phyloP scores from a whole-genome alignment of 805 yeast species.

The Ogataea nakhonphanomensis region DNA sequence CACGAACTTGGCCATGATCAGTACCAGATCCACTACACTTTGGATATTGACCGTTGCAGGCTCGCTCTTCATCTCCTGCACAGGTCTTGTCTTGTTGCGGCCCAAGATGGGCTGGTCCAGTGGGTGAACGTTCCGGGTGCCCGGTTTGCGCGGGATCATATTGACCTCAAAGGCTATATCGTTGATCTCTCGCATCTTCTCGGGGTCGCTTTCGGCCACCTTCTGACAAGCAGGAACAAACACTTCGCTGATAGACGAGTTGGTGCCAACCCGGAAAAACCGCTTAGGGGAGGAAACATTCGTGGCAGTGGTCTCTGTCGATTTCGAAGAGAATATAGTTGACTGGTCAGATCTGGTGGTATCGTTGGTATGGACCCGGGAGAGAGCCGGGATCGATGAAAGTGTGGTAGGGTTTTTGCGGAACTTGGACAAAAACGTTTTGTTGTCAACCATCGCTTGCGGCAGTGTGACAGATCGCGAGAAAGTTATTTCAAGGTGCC shows the following conservation, averaged over 20 bases:
- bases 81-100: not conserved
- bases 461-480: slow-evolving; percentile 4
- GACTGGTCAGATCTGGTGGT: slow-evolving; percentile 18
- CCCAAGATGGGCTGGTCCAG: slow-evolving; percentile 30
- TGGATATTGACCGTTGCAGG: not conserved
- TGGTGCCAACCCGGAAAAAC: slow-evolving; percentile 14
- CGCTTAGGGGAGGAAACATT: slow-evolving; percentile 9
- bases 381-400: slow-evolving; percentile 9
- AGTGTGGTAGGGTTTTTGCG: slow-evolving; percentile 14
- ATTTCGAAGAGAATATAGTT: slow-evolving; percentile 15
- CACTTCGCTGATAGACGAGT: slow-evolving; percentile 9
- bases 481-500: not conserved
- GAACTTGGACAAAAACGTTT: slow-evolving; percentile 16
- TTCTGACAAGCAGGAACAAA: slow-evolving; percentile 10
- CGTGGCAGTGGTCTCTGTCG: slow-evolving; percentile 14
- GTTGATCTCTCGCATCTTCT: slow-evolving; percentile 20
- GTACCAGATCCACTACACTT: slow-evolving; percentile 15
- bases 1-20: slow-evolving; percentile 7
- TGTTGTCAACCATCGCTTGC: slow-evolving; percentile 6
- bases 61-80: not conserved
- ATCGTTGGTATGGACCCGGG: slow-evolving; percentile 15
- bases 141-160: slow-evolving; percentile 11
- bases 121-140: slow-evolving; percentile 28
- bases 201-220: slow-evolving; percentile 7
- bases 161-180: slow-evolving; percentile 32